These are phyloP conservation scores for Fusarium mundagurra DNA, from an alignment of 2,329 filamentous ascomycete species.

Conservation along the genomic window DNA sequence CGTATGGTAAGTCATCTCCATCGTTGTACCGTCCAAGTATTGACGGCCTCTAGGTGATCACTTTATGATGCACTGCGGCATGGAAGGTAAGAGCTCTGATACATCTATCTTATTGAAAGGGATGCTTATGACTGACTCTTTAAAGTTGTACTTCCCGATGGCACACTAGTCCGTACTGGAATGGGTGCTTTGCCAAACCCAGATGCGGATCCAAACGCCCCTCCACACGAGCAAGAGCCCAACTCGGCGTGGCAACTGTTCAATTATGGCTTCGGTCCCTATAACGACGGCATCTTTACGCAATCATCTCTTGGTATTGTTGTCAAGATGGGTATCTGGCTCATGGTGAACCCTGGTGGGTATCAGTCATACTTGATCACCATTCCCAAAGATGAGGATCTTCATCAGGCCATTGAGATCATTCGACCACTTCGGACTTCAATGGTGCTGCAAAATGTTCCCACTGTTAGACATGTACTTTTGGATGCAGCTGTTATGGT, in stretches of 20 bases:
- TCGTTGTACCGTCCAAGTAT: background rate
- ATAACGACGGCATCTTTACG: constrained; percentile 29
- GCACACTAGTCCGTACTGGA: constrained; percentile 23
- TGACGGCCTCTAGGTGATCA: constrained; percentile 1
- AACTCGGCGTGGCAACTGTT: constrained; percentile 31
- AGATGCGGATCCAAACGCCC: constrained; percentile 16
- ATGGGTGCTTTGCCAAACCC: constrained; percentile 35
- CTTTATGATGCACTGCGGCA: constrained; percentile 35
- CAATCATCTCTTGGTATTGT: constrained; percentile 32
- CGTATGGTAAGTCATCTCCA: constrained; percentile 9
- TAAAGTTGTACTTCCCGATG: constrained; percentile 18
- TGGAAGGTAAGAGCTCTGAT: constrained; percentile 13
- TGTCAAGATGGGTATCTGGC: constrained; percentile 33
- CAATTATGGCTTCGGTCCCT: constrained; percentile 31
- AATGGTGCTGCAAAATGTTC: constrained; percentile 37
- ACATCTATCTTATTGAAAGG: background rate
- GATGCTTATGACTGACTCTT: background rate
- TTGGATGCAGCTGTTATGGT: constrained; percentile 35
- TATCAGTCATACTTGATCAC: constrained; percentile 36
- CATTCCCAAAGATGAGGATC: constrained; percentile 31
- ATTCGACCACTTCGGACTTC: constrained; percentile 32
- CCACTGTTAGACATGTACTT: constrained; percentile 30
- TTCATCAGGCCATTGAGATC: constrained; percentile 33
- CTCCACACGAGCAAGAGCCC: constrained; percentile 25
- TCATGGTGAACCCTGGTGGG: constrained; percentile 28